phyloP scores from a whole-genome alignment of 2,329 filamentous ascomycete genomes.

The Penicillium sp. region DNA sequence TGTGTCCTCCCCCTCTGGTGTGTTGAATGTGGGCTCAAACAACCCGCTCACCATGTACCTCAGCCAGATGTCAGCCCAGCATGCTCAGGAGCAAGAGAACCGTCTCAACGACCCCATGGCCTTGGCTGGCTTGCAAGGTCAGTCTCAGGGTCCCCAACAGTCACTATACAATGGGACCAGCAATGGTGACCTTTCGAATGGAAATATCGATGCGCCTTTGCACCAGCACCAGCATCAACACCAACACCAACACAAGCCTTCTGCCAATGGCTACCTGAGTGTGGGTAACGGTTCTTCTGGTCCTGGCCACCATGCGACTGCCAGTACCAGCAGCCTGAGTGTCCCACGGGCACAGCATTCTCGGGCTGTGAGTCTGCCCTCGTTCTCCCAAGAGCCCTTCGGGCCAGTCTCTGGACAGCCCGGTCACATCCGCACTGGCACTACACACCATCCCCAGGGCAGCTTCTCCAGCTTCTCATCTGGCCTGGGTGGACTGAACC shows the following conservation, averaged over 20 bases:
- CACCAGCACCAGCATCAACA: slow-evolving; percentile 45
- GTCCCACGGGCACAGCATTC: slow-evolving; percentile 63
- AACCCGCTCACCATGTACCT: slow-evolving; percentile 94
- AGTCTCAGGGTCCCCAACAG: slow-evolving; percentile 70
- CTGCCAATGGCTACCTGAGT: slow-evolving; percentile 62
- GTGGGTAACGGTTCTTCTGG: slow-evolving; percentile 55
- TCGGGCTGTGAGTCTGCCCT: slow-evolving; percentile 85
- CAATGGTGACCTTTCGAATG: slow-evolving; percentile 60
- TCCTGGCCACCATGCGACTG: slow-evolving; percentile 70
- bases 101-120: slow-evolving; percentile 45
- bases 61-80: slow-evolving; percentile 66
- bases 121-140: slow-evolving; percentile 53
- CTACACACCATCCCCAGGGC: slow-evolving; percentile 46
- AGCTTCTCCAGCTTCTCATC: slow-evolving; percentile 61
- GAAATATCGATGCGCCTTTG: slow-evolving; percentile 49
- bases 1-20: slow-evolving; percentile 61
- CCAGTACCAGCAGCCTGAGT: slow-evolving; percentile 58
- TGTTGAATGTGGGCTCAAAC: slow-evolving; percentile 76
- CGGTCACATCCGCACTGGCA: slow-evolving; percentile 35
- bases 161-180: slow-evolving; percentile 76
- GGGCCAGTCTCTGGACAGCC: slow-evolving; percentile 41
- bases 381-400: slow-evolving; percentile 62
- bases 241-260: slow-evolving; percentile 42
- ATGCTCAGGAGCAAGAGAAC: slow-evolving; percentile 66
- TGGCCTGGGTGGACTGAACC: slow-evolving; percentile 59